phyloP scores from a whole-genome alignment of 129 eudicot species.

The Centaurea solstitialis region DNA sequence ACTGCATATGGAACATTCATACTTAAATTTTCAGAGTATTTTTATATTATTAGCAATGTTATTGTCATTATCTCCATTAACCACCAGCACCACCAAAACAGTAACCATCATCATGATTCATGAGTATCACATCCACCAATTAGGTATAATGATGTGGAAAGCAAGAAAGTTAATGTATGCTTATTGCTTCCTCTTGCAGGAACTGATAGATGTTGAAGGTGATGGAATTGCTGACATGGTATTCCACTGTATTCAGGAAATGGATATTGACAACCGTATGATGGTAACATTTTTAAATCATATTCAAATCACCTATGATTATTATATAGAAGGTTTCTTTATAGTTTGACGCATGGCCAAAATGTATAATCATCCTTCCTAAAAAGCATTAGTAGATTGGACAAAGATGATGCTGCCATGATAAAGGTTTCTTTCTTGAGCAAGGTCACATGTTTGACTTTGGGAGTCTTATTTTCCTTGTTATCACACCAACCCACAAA shows the following conservation, averaged over 20 bases:
- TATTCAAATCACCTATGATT: not conserved
- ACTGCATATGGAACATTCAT: not conserved
- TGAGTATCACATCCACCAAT: slow-evolving; percentile 6
- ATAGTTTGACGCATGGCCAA: not conserved
- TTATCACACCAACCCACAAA: not conserved
- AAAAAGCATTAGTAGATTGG: not conserved
- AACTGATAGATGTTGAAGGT: slow-evolving; percentile 96
- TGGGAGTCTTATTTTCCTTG: not conserved
- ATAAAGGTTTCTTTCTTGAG: not conserved
- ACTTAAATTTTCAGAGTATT: not conserved
- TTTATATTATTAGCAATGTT: not conserved
- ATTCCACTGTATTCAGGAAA: slow-evolving; percentile 95
- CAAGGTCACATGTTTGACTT: not conserved
- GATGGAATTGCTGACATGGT: slow-evolving; percentile 99
- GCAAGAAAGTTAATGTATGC: slow-evolving; percentile 16
- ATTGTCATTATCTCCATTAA: slow-evolving; percentile 3
- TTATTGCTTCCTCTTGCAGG: slow-evolving; percentile 48
- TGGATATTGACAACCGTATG: slow-evolving; percentile 99
- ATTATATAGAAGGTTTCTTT: slow-evolving; percentile 6
- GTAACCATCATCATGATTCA: not conserved
- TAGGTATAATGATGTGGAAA: slow-evolving; percentile 11
- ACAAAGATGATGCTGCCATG: not conserved
- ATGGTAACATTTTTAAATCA: slow-evolving; percentile 50
- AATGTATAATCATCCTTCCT: not conserved
- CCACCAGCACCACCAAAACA: not conserved